Evolutionary conservation across 2,329 filamentous ascomycete genomes (phyloP).

Genomic region (Ascocoryne sarcoides): DNA sequence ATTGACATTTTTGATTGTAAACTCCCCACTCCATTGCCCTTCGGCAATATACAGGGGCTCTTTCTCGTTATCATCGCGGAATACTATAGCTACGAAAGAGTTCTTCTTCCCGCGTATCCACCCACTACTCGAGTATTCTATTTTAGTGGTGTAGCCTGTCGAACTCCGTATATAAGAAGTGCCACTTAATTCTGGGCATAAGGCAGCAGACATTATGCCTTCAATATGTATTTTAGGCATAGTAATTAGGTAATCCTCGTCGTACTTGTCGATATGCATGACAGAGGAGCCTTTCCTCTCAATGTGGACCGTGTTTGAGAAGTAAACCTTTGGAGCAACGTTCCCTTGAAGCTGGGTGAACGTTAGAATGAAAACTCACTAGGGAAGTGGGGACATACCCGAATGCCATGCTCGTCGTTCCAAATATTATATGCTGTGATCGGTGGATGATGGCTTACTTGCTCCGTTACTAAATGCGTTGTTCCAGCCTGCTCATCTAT

Average conservation of each 20-base stretch:
- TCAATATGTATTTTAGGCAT: slow-evolving; percentile 88
- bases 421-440: slow-evolving; percentile 89
- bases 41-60: slow-evolving; percentile 70
- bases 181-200: slow-evolving; percentile 84
- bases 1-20: slow-evolving; percentile 62
- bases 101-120: slow-evolving; percentile 97
- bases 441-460: slow-evolving; percentile 90
- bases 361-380: slow-evolving; percentile 3
- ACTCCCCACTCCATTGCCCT: slow-evolving; percentile 81
- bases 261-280: slow-evolving; percentile 56
- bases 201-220: slow-evolving; percentile 73
- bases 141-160: slow-evolving; percentile 75
- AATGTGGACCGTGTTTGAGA: slow-evolving; percentile 85
- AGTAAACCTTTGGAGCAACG: slow-evolving; percentile 91
- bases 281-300: slow-evolving; percentile 89
- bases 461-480: slow-evolving; percentile 83
- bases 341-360: slow-evolving; percentile 58
- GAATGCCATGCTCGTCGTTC: slow-evolving; percentile 73
- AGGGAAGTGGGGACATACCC: slow-evolving; percentile 11
- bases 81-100: slow-evolving; percentile 69
- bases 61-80: slow-evolving; percentile 58
- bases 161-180: slow-evolving; percentile 77
- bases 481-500: slow-evolving; percentile 63
- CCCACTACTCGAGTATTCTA: slow-evolving; percentile 86
- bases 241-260: slow-evolving; percentile 71